Base-by-base conservation (phyloP, 2,329 filamentous ascomycete species). In the Trichophaea hybrida region DNA sequence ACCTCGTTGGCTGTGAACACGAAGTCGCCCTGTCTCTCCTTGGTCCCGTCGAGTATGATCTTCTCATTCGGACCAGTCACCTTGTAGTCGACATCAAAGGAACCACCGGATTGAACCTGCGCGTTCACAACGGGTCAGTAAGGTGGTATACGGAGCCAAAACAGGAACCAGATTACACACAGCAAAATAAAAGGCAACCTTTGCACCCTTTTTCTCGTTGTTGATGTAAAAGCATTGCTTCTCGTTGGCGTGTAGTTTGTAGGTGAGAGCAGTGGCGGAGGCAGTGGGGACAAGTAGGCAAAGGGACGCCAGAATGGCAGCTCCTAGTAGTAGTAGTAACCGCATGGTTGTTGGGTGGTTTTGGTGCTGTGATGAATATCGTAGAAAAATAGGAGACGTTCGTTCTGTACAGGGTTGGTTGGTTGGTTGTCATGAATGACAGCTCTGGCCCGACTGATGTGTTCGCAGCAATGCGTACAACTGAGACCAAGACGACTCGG, bases 101-200 rank as follows among this genome's bases (percentile, higher is more conserved):
- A 91, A 68, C 93, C 94, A 70, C 93, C 93, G 6, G 90, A 91
- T 94, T 98, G 93, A 51, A 96, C 90, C 90, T 95, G 64, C 44
- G 10, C 24, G 24, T 24, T 24, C 24, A 24, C 24, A 43, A 55
- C 37, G n/a, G 32, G 5, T 60, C 15, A 58, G 31, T 32, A 33
- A 34, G 12, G 8, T 24, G 17, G 38, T 43, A 2, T 24, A 24
- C 24, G 24, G 8, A 33, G 50, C 12, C 2, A 4, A 12, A 13
- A 17, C 46, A 54, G 50, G 12, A 5, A 2, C 24, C 2, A 38
- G 38, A 34, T 34, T 60, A 75, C 85, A 67, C 76, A 98, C 93
- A 62, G 93, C 94, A 75, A 98, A 98, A 77, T 98, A 98, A 72
- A 98, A 98, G 54, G 93, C 90, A 67, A 98, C 78, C 80, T 98